Evolutionary conservation across 2,329 filamentous ascomycete genomes (phyloP).

Genomic region (Penicillium hordei): DNA sequence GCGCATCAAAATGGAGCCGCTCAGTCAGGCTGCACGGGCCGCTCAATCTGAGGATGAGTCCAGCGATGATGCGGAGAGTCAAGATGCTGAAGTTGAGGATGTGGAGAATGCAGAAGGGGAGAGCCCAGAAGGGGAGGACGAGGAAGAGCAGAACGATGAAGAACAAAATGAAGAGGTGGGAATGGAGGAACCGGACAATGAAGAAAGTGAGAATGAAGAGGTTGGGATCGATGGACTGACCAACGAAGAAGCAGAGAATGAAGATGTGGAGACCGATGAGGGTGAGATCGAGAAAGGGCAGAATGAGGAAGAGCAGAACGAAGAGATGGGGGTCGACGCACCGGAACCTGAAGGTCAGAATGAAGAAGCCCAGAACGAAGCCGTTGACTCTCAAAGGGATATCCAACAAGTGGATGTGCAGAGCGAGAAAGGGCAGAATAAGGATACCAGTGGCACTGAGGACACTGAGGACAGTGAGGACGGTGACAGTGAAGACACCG

Average conservation of each 20-base stretch:
- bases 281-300: not conserved
- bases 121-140: constrained; percentile 3
- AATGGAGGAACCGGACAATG: too few species aligned
- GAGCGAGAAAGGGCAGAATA: not conserved
- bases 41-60: not conserved
- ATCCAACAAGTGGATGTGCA: not conserved
- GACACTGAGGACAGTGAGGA: not conserved
- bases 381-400: not conserved
- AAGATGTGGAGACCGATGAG: not conserved
- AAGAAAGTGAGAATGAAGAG: not conserved
- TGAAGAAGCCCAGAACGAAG: not conserved
- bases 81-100: constrained; percentile 1
- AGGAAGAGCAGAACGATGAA: not conserved
- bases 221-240: not conserved
- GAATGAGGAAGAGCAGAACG: not conserved
- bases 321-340: not conserved
- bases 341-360: not conserved
- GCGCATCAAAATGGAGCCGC: constrained; percentile 14
- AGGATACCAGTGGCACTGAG: not conserved
- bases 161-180: too few species aligned
- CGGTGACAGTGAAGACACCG: not conserved
- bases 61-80: constrained; percentile 5
- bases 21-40: not conserved
- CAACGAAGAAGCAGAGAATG: not conserved
- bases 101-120: constrained; percentile 19